Percentiles rank a stretch among this genome's conserved stretches.
phyloP scores from a whole-genome alignment of 345 rosid species.

The Trapa bicornis region DNA sequence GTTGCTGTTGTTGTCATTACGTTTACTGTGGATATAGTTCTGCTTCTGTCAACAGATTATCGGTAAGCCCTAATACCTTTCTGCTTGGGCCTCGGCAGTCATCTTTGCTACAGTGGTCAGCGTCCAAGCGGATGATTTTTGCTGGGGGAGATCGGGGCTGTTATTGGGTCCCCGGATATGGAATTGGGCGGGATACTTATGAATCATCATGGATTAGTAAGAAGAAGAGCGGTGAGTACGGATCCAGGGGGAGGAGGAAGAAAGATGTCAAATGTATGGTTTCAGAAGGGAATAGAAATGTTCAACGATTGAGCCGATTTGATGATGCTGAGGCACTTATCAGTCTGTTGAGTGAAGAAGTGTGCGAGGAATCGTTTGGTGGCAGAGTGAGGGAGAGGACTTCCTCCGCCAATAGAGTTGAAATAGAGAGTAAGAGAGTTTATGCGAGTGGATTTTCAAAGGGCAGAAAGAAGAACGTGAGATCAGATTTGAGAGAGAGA shows the following conservation, averaged over 20 bases:
- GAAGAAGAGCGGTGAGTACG: slow-evolving; percentile 15
- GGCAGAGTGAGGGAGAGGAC: slow-evolving; percentile 15
- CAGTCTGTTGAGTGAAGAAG: slow-evolving; percentile 66
- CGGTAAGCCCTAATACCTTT: slow-evolving; percentile 25
- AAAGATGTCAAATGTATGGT: slow-evolving; percentile 18
- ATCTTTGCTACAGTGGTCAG: slow-evolving; percentile 48
- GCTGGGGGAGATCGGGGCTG: slow-evolving; percentile 18
- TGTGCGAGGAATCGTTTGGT: slow-evolving; percentile 27
- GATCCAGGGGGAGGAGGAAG: slow-evolving; percentile 27
- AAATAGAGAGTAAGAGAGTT: slow-evolving; percentile 25
- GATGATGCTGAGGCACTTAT: slow-evolving; percentile 60
- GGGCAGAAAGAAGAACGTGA: slow-evolving; percentile 22
- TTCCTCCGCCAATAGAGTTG: slow-evolving; percentile 26
- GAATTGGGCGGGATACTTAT: slow-evolving; percentile 19
- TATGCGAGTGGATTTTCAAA: slow-evolving; percentile 19
- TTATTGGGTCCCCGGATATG: slow-evolving; percentile 25
- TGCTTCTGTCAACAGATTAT: slow-evolving; percentile 17
- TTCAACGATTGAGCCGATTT: slow-evolving; percentile 24
- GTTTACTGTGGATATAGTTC: slow-evolving; percentile 4
- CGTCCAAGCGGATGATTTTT: slow-evolving; percentile 40
- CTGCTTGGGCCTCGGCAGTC: slow-evolving; percentile 62
- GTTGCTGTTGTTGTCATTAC: slow-evolving; percentile 23
- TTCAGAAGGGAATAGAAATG: slow-evolving; percentile 19
- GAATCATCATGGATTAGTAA: slow-evolving; percentile 30
- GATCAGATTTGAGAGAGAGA: slow-evolving; percentile 19